Base-by-base conservation (phyloP, 805 yeast species). In the Candida dajiaensis region DNA sequence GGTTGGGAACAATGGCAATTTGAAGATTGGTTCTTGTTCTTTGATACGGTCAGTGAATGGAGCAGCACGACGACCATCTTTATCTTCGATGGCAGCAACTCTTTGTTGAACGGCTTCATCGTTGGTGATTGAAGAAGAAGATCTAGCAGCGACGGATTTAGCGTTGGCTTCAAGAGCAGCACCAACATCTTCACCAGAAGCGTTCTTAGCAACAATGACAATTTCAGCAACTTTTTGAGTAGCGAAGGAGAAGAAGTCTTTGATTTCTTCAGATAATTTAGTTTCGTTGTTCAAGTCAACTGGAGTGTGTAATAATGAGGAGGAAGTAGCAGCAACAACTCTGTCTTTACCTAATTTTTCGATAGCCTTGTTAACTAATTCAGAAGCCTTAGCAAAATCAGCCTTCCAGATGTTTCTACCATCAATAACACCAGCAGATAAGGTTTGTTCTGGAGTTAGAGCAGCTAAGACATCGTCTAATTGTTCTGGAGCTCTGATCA, bases 351-450 rank as follows among this genome's bases (percentile, higher is more conserved):
- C 97, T 60, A 94, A 74, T 75, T 84, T 84, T 58, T 72, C 82
- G 65, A 88, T 77, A 61, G 96, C 97, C 71, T 80, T 77, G 68
- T 84, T 76, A 62, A 89, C 95, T 55, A 85, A 67, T 54, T 73
- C 86, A 66, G 89, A 74, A 58, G 99, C 95, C 74, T 82, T 81
- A 65, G 94, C 70, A 66, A 85, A 88, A 78, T 94, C 85, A 71
- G 95, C 85, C 82, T 94, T 94, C 99, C 99, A 94, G 75, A 94
- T 89, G 84, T 94, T 94, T 82, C 99, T 89, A 76, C 99, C 99
- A 65, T 89, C 95, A 65, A 94, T 90, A 63, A 94, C 80, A 88
- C 99, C 99, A 57, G 85, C 96, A 52, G 98, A 92, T 66, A 94
- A 77, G 54, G 77, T 73, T 78, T 94, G 96, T 56, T 80, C 73